Conservation (phyloP, 1,284 basidiomycete species). For the Trametes pubescens region DNA sequence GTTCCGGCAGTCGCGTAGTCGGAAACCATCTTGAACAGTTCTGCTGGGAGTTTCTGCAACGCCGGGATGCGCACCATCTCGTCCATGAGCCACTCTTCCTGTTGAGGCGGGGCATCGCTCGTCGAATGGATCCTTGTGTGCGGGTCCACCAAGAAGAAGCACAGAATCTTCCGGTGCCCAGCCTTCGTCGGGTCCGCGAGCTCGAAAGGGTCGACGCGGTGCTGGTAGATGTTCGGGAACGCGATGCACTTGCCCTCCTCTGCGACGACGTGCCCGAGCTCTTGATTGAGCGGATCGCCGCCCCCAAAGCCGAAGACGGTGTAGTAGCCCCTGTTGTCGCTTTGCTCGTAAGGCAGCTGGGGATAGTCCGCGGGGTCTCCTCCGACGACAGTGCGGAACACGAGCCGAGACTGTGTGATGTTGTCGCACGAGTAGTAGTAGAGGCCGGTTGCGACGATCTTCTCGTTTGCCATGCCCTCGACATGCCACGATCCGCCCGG, state of each 20-base stretch:
- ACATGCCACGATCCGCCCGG: conserved; percentile 47
- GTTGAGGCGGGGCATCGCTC: conserved; percentile 15
- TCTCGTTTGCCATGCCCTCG: conserved; percentile 53
- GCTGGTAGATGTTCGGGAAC: conserved; percentile 24
- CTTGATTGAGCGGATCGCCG: conserved; percentile 15
- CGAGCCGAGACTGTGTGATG: conserved; percentile 30
- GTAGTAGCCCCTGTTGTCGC: conserved; percentile 14
- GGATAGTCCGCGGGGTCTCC: neutral
- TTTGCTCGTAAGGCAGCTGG: conserved; percentile 14
- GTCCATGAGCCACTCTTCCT: conserved; percentile 14
- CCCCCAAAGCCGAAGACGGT: conserved; percentile 8
- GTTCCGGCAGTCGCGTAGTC: neutral
- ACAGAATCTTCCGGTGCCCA: conserved; percentile 41
- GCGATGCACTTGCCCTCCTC: conserved; percentile 19
- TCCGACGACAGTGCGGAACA: conserved; percentile 24
- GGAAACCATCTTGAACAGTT: conserved; percentile 19
- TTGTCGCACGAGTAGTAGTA: conserved; percentile 42
- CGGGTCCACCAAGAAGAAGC: conserved; percentile 43
- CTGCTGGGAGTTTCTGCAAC: conserved; percentile 16
- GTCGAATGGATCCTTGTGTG: conserved; percentile 13
- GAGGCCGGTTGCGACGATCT: conserved; percentile 54
- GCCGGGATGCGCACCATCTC: conserved; percentile 6
- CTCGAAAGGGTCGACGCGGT: conserved; percentile 37
- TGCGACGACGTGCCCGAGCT: conserved; percentile 20
- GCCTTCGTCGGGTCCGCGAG: conserved; percentile 37